phyloP scores from a whole-genome alignment of 208 protist species.

The Phytomonas sp. region DNA sequence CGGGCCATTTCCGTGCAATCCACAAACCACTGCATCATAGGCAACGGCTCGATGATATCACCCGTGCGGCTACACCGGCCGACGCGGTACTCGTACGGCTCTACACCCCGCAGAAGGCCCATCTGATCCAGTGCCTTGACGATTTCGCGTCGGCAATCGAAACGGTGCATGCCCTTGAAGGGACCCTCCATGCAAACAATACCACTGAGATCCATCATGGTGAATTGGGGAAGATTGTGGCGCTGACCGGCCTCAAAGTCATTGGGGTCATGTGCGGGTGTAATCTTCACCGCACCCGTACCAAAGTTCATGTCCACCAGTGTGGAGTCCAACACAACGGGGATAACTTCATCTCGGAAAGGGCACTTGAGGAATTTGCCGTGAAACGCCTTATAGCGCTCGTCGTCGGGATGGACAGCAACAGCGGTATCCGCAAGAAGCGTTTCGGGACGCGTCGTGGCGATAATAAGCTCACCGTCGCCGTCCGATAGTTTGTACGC shows the following conservation, averaged over 20 bases:
- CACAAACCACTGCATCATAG: slow-evolving; percentile 99
- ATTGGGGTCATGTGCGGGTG: slow-evolving; percentile 99
- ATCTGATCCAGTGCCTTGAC: slow-evolving; percentile 89
- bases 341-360: slow-evolving; percentile 92
- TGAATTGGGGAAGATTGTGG: slow-evolving; percentile 94
- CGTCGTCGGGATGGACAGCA: slow-evolving; percentile 97
- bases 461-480: slow-evolving; percentile 92
- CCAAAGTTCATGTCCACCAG: slow-evolving; percentile 98
- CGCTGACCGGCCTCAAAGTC: slow-evolving; percentile 97
- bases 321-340: slow-evolving; percentile 94
- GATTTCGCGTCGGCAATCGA: slow-evolving; percentile 89
- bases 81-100: slow-evolving; percentile 93
- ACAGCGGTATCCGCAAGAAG: slow-evolving; percentile 99
- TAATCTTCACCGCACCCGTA: slow-evolving; percentile 97
- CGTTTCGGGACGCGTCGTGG: slow-evolving; percentile 99
- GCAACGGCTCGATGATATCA: slow-evolving; percentile 98
- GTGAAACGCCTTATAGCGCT: slow-evolving; percentile 94
- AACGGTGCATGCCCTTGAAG: slow-evolving; percentile 95
- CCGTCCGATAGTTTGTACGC: slow-evolving; percentile 91
- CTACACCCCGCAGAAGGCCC: slow-evolving; percentile 85
- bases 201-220: slow-evolving; percentile 95
- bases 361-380: slow-evolving; percentile 95
- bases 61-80: slow-evolving; percentile 94
- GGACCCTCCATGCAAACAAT: slow-evolving; percentile 86
- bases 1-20: slow-evolving; percentile 89